Evolutionary conservation across 129 eudicot genomes (phyloP), one percentile per base, ranked within the genome.

Genomic region (Arctium lappa): DNA sequence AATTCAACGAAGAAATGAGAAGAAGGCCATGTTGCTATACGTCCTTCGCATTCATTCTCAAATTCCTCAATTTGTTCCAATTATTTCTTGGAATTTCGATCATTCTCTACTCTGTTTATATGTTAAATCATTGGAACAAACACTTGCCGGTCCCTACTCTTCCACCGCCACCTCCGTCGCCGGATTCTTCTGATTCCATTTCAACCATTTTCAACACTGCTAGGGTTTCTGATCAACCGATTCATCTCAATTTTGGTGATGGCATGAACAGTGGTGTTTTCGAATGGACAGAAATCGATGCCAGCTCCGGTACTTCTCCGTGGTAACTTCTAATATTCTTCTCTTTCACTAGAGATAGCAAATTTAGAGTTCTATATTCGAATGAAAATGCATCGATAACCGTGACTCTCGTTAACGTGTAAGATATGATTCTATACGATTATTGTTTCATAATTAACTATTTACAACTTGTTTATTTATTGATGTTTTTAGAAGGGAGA

Each of bases 31-130:
- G 91, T 74, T 91, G 89, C 89, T 89, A 91, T 37, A 66, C 88
- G 8, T 90, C 75, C 73, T 74, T 91, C 31, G 89, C 93, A 29
- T 91, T 85, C 83, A 66, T 87, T 75, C 90, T 94, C 76, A 94
- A 94, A 79, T 94, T 94, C 89, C 85, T 94, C 73, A 90, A 86
- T 84, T 86, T 85, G 29, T 79, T 91, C 46, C 93, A 91, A 72
- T 44, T 89, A 1, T 94, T 91, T 37, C 39, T 92, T 22, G 97
- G 97, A 34, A 75, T 93, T 50, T 87, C 91, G 1, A 87, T 91
- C 4, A 78, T 93, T 69, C 8, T 90, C 1, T 94, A 94, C 91
- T 91, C 98, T 16, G 86, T 75, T 46, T 91, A 80, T 39, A 82
- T 91, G 93, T 84, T 94, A 32, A 86, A 82, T 81, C 93, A 90